These are phyloP conservation scores for Talaromyces albobiverticillius DNA, from an alignment of 2,329 filamentous ascomycete species.

Conservation along the genomic window DNA sequence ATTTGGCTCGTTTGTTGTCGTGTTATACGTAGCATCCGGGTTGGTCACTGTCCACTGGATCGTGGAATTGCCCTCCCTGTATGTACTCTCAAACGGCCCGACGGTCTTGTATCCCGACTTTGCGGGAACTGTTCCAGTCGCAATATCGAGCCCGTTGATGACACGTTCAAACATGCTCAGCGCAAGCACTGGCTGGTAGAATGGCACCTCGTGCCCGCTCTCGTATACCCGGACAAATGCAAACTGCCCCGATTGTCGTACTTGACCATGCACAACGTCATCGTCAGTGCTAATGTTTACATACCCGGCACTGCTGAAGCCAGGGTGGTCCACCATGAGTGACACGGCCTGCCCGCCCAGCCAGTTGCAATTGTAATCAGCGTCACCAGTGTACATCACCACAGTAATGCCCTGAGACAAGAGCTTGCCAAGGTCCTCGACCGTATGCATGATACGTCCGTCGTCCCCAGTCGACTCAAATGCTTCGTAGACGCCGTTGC, in stretches of 20 bases:
- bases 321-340: slow-evolving; percentile 44
- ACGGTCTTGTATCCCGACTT: slow-evolving; percentile 43
- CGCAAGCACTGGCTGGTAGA: slow-evolving; percentile 55
- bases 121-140: slow-evolving; percentile 48
- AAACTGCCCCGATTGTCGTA: slow-evolving; percentile 49
- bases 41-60: slow-evolving; percentile 45
- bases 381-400: slow-evolving; percentile 57
- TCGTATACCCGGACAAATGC: slow-evolving; percentile 49
- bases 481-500: slow-evolving; percentile 42
- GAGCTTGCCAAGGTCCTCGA: slow-evolving; percentile 48
- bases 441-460: slow-evolving; percentile 38
- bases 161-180: slow-evolving; percentile 55
- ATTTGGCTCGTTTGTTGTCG: slow-evolving; percentile 41
- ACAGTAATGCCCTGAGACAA: slow-evolving; percentile 59
- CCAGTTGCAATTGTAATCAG: slow-evolving; percentile 59
- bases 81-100: slow-evolving; percentile 29
- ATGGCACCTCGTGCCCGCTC: slow-evolving; percentile 50
- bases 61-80: slow-evolving; percentile 28
- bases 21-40: slow-evolving; percentile 49
- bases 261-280: slow-evolving; percentile 45
- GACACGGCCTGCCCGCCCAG: slow-evolving; percentile 54
- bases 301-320: slow-evolving; percentile 54
- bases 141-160: slow-evolving; percentile 52
- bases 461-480: slow-evolving; percentile 51
- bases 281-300: slow-evolving; percentile 40